Evolutionary conservation across 495 filamentous ascomycete genomes (phyloP).

Genomic region (Trichoderma erinaceum): DNA sequence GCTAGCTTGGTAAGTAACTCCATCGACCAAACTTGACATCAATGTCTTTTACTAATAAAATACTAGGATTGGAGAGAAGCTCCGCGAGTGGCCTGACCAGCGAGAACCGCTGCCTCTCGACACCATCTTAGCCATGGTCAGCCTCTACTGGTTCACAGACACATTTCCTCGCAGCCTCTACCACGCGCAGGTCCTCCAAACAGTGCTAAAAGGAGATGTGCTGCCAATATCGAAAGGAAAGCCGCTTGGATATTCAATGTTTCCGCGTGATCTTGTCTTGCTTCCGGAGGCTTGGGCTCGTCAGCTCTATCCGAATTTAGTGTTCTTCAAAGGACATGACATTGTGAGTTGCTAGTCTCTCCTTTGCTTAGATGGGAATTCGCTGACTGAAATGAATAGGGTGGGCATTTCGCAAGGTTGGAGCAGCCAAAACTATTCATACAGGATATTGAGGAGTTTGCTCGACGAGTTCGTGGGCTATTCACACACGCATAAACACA

Average conservation of each 20-base stretch:
- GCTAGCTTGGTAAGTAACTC: conserved; percentile 52
- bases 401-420: conserved; percentile 60
- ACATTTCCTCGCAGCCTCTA: conserved; percentile 54
- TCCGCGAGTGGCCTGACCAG: conserved; percentile 55
- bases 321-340: conserved; percentile 20
- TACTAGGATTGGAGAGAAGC: conserved; percentile 60
- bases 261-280: conserved; percentile 48
- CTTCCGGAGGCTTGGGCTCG: conserved; percentile 47
- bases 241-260: conserved; percentile 54
- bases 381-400: conserved; percentile 24
- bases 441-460: conserved; percentile 52
- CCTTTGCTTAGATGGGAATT: neutral
- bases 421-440: conserved; percentile 50
- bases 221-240: conserved; percentile 42
- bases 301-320: conserved; percentile 30
- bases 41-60: conserved; percentile 17
- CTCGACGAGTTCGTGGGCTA: neutral
- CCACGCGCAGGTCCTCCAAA: conserved; percentile 34
- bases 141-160: conserved; percentile 62
- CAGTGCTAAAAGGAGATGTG: conserved; percentile 27
- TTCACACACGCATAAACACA: neutral
- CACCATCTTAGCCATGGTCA: conserved; percentile 51
- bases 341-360: conserved; percentile 23
- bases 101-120: conserved; percentile 40
- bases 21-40: neutral